Evolutionary conservation across 2,329 filamentous ascomycete species (phyloP).

Genomic region (Bipolaris victoriae): DNA sequence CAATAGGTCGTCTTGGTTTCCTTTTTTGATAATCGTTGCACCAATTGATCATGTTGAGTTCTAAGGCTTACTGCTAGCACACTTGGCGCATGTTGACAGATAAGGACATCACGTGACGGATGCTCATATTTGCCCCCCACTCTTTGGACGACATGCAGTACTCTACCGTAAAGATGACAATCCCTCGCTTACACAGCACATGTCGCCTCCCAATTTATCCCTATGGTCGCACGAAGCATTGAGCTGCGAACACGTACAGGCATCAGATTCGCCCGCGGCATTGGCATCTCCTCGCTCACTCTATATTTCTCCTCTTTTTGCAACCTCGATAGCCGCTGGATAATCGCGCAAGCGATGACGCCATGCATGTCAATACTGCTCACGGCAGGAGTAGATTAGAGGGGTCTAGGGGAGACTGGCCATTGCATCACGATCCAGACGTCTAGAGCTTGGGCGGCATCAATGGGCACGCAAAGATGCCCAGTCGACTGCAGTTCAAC

Average conservation of each 20-base stretch:
- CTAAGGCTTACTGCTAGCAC: background rate
- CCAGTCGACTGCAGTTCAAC: constrained; percentile 14
- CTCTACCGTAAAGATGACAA: background rate
- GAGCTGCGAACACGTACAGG: constrained; percentile 41
- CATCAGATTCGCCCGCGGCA: constrained; percentile 32
- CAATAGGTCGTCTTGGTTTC: no score
- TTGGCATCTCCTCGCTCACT: background rate
- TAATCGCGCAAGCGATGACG: constrained; percentile 24
- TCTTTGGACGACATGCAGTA: background rate
- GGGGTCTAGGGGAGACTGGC: constrained; percentile 5
- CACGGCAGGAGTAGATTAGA: constrained; percentile 19
- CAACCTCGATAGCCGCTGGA: constrained; percentile 43
- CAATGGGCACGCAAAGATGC: constrained; percentile 7
- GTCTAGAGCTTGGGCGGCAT: constrained; percentile 13
- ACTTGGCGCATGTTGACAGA: background rate
- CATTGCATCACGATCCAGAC: constrained; percentile 10
- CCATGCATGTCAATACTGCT: constrained; percentile 38
- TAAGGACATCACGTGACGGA: background rate
- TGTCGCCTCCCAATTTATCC: constrained; percentile 15
- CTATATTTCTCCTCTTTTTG: constrained; percentile 10
- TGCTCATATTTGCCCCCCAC: background rate
- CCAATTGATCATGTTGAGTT: background rate
- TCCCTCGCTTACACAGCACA: background rate
- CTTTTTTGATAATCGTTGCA: no score
- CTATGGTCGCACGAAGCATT: constrained; percentile 24